phyloP scores from a whole-genome alignment of 305 asterid species.

The Fraxinus dipetala region DNA sequence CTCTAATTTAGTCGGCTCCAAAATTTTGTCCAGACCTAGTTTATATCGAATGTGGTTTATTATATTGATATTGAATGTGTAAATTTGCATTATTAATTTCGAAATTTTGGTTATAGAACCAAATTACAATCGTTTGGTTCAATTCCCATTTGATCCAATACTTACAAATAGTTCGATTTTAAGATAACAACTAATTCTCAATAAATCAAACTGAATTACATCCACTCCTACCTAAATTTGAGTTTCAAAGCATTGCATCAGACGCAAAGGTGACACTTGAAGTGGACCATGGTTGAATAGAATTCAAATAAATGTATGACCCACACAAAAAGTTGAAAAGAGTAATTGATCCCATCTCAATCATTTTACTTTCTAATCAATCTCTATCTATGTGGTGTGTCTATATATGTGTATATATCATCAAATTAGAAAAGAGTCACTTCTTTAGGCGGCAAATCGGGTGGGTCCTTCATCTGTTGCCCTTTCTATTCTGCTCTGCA shows the following conservation, averaged over 20 bases:
- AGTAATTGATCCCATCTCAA: not conserved
- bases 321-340: not conserved
- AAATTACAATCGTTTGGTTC: not conserved
- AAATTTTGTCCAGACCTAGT: not conserved
- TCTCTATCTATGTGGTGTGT: not conserved
- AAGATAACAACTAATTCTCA: not conserved
- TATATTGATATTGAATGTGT: not conserved
- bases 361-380: not conserved
- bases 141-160: not conserved
- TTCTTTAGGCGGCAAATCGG: not conserved
- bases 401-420: not conserved
- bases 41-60: not conserved
- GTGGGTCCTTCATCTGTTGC: not conserved
- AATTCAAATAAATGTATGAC: not conserved
- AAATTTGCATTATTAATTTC: not conserved
- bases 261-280: not conserved
- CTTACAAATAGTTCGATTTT: not conserved
- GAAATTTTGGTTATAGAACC: not conserved
- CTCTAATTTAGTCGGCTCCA: not conserved
- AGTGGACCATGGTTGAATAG: not conserved
- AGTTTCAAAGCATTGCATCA: not conserved
- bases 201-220: not conserved
- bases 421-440: not conserved
- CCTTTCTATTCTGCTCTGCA: not conserved
- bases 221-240: not conserved